Evolutionary conservation across 179 eudicot species (phyloP), one percentile per base, ranked within the genome.

Genomic region (Amaranthus tricolor): DNA sequence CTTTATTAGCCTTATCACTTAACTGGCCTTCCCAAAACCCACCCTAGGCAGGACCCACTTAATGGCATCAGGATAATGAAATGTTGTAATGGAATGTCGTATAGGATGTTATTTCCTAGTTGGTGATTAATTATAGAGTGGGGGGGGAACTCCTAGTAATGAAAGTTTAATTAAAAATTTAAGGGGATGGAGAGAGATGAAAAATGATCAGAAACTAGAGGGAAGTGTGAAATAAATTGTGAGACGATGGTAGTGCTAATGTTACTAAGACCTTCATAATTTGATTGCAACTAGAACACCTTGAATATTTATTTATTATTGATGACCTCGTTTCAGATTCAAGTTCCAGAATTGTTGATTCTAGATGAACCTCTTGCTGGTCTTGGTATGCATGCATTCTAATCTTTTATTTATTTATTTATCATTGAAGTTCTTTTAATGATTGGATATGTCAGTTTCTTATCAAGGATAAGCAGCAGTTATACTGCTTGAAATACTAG

Each of bases 351-450:
- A 62, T 74, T 95, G 70, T 78, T 95, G 82, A 82, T 95, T 82
- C 82, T 95, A 76, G 99, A 95, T 82, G 99, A 95, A 82, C 99
- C 99, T 79, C 99, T 95, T 74, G 99, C 99, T 77, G 99, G 99
- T 77, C 95, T 95, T 75, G 99, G 99, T 95, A 95, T 50, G 88
- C 17, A 15, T 71, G 54, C 74, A 64, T 44, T 65, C 43, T 62
- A 47, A 21, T 69, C 67, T 73, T 31, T 72, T 15, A 0, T 69
- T 14, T 43, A 47, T 4, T 48, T 50, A n/a, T 68, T 61, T n/a
- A n/a, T n/a, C n/a, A 24, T 54, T 15, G 31, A 71, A 24, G 7
- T 51, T 17, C 21, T 17, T 58, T 7, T 11, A 70, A 21, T 66
- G 62, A 71, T 63, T 52, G 51, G 61, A 45, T 62, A 49, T 54